Evolutionary conservation across 805 yeast genomes (phyloP).

Genomic region (Cyberlindnera euphorbiae): DNA sequence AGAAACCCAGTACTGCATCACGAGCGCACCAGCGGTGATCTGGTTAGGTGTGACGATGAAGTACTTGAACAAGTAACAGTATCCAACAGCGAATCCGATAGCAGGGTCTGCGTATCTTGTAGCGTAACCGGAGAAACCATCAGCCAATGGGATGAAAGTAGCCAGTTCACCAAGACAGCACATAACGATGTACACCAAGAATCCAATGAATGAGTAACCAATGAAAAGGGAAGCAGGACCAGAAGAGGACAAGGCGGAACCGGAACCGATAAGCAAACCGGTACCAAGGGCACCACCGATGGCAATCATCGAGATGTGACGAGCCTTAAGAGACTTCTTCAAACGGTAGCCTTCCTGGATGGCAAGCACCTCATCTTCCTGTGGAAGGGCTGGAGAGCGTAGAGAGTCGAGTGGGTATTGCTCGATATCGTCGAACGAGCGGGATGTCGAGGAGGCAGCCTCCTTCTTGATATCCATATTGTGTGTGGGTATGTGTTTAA

Average conservation of each 20-base stretch:
- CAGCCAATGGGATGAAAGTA: slow-evolving; percentile 58
- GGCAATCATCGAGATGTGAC: slow-evolving; percentile 60
- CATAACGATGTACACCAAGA: slow-evolving; percentile 65
- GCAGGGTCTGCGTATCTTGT: slow-evolving; percentile 35
- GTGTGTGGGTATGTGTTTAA: too few species aligned
- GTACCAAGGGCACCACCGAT: slow-evolving; percentile 73
- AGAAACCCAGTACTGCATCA: slow-evolving; percentile 44
- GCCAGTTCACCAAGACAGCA: slow-evolving; percentile 67
- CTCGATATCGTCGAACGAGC: slow-evolving; percentile 13
- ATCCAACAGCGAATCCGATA: slow-evolving; percentile 27
- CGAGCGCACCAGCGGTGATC: slow-evolving; percentile 55
- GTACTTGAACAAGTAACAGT: slow-evolving; percentile 25
- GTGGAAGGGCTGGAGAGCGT: slow-evolving; percentile 8
- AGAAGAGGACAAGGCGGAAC: slow-evolving; percentile 48
- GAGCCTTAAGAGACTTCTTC: slow-evolving; percentile 37
- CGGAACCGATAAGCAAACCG: slow-evolving; percentile 64
- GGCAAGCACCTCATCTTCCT: slow-evolving; percentile 18
- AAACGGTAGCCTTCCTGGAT: slow-evolving; percentile 23
- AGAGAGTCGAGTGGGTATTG: slow-evolving; percentile 7
- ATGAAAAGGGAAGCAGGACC: slow-evolving; percentile 57
- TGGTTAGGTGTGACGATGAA: slow-evolving; percentile 33
- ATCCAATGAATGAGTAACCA: slow-evolving; percentile 67
- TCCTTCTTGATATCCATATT: slow-evolving; percentile 1
- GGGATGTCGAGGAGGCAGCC: slow-evolving; percentile 2
- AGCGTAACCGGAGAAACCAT: slow-evolving; percentile 63